A percentile compares a stretch with the other conserved stretches of the same genome.
Conservation (phyloP, 371 early-diverging fungal species). For the Phascolomyces articulosus region DNA sequence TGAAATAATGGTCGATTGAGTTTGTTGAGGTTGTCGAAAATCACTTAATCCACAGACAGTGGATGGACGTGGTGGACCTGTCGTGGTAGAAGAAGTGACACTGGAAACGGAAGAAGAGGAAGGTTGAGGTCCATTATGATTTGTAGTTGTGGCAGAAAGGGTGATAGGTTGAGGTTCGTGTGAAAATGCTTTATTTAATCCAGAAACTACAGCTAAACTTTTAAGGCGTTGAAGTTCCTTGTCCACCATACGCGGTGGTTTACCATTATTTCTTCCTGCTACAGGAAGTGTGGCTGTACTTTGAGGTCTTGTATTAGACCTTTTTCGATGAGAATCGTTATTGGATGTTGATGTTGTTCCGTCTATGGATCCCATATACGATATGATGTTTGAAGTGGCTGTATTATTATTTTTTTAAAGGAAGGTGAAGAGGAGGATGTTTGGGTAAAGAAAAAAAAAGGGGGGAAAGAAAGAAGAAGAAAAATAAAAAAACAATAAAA, state of each 20-base stretch:
- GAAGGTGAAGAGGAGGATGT: too few species aligned
- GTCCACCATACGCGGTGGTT: slow-evolving; percentile 32
- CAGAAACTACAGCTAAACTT: slow-evolving; percentile 47
- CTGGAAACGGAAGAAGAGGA: slow-evolving; percentile 16
- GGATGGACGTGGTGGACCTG: slow-evolving; percentile 1
- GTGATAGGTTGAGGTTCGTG: slow-evolving; percentile 21
- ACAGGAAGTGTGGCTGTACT: slow-evolving; percentile 4
- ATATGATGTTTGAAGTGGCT: neutral
- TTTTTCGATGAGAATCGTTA: neutral
- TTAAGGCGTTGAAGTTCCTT: slow-evolving; percentile 46
- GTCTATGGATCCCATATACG: neutral
- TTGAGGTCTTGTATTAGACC: slow-evolving; percentile 1
- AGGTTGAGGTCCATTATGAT: slow-evolving; percentile 6
- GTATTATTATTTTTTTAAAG: neutral
- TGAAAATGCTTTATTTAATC: slow-evolving; percentile 35
- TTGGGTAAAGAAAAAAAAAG: neutral
- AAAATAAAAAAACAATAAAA: neutral
- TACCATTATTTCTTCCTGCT: neutral
- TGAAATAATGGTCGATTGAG: neutral
- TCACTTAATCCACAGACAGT: neutral
- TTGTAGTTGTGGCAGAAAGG: neutral
- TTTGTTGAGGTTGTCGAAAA: slow-evolving; percentile 6
- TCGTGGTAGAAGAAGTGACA: neutral
- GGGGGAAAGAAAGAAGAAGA: neutral
- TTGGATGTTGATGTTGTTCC: too few species aligned